phyloP scores from a whole-genome alignment of 2,329 filamentous ascomycete genomes.

The Allantophomopsis cytisporea region DNA sequence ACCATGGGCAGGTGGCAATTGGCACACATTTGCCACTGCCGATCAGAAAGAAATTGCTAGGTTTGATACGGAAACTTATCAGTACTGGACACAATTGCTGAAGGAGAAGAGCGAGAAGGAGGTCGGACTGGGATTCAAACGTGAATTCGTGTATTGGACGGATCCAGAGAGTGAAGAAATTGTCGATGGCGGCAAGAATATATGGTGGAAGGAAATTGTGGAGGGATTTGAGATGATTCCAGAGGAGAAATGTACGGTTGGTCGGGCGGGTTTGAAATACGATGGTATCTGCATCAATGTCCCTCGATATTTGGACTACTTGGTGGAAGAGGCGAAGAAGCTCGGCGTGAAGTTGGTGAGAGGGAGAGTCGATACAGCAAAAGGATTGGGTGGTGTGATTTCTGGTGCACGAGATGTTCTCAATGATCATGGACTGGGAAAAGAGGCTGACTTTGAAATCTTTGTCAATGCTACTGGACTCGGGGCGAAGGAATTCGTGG shows the following conservation, averaged over 20 bases:
- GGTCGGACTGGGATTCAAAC: constrained; percentile 8
- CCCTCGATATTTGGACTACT: constrained; percentile 6
- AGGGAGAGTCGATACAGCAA: not conserved
- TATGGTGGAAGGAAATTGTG: constrained; percentile 7
- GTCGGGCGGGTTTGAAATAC: constrained; percentile 6
- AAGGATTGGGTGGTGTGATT: constrained; percentile 5
- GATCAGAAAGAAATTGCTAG: constrained; percentile 14
- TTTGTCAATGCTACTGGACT: constrained; percentile 30
- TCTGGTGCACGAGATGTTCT: constrained; percentile 1
- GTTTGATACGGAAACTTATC: constrained; percentile 29
- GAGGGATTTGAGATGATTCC: constrained; percentile 3
- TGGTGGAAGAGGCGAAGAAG: constrained; percentile 12
- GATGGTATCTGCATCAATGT: constrained; percentile 7
- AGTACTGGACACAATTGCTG: constrained; percentile 22
- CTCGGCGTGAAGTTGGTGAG: constrained; percentile 4
- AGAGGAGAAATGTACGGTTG: not conserved
- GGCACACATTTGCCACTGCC: constrained; percentile 26
- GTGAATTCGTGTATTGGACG: constrained; percentile 2
- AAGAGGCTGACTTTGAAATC: not conserved
- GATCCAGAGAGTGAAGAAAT: constrained; percentile 4
- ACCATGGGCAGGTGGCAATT: constrained; percentile 30
- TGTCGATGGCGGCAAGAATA: constrained; percentile 1
- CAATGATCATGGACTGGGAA: not conserved
- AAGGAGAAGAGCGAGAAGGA: not conserved
- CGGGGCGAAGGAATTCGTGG: constrained; percentile 21